These are phyloP conservation scores for Talaromyces trachyspermus DNA, from an alignment of 495 filamentous ascomycete genomes.

Conservation along the genomic window DNA sequence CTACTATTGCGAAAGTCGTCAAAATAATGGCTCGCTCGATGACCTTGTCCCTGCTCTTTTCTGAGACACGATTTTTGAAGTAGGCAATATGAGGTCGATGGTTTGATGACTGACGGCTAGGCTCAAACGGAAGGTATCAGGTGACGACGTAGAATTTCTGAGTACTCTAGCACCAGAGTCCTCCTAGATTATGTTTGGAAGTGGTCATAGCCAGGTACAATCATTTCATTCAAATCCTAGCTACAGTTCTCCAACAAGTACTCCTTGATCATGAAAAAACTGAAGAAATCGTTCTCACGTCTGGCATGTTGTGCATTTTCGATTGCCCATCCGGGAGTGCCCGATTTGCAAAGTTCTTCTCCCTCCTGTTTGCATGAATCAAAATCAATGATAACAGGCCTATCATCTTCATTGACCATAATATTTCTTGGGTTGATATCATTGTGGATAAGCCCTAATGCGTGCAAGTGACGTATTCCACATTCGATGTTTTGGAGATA, in stretches of 20 bases:
- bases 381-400: slow-evolving; percentile 36
- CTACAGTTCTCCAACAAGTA: background rate
- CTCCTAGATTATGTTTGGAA: too few relatives aligned
- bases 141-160: too few relatives aligned
- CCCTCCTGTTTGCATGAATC: slow-evolving; percentile 24
- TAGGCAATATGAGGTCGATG: too few relatives aligned
- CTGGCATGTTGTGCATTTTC: background rate
- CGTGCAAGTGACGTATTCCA: slow-evolving; percentile 32
- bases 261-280: background rate
- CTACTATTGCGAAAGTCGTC: too few relatives aligned
- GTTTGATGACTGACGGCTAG: too few relatives aligned
- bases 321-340: slow-evolving; percentile 8
- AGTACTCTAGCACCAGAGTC: too few relatives aligned
- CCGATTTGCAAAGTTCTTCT: slow-evolving; percentile 1
- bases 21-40: too few relatives aligned
- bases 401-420: slow-evolving; percentile 25
- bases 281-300: background rate
- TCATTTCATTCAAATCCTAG: background rate
- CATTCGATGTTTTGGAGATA: slow-evolving; percentile 21
- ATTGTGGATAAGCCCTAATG: slow-evolving; percentile 28
- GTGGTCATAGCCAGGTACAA: too few relatives aligned
- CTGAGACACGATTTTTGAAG: too few relatives aligned
- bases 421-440: slow-evolving; percentile 33
- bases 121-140: too few relatives aligned
- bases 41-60: too few relatives aligned